Conservation (phyloP, 2,329 filamentous ascomycete species). For the Colletotrichum spinosum region DNA sequence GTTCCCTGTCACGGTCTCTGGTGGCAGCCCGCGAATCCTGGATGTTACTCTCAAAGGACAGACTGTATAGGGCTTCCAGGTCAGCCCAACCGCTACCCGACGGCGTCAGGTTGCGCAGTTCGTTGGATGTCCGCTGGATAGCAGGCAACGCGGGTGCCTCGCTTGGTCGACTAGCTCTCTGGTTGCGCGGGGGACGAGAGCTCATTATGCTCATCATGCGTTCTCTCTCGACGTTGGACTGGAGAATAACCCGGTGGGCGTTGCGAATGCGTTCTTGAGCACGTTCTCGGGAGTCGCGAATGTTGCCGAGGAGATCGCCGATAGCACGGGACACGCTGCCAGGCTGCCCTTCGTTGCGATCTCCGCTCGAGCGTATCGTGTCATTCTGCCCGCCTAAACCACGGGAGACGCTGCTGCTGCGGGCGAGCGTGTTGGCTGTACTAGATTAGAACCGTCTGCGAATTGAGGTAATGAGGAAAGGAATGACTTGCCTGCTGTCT, state of each 20-base stretch:
- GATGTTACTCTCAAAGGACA: constrained; percentile 45
- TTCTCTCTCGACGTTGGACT: constrained; percentile 30
- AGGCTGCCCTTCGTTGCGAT: constrained; percentile 39
- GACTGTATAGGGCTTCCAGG: constrained; percentile 56
- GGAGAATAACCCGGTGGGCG: constrained; percentile 45
- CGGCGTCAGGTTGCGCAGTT: constrained; percentile 16
- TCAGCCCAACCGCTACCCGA: constrained; percentile 51
- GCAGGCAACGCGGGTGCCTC: constrained; percentile 8
- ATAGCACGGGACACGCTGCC: constrained; percentile 51
- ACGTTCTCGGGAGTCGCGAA: constrained; percentile 51
- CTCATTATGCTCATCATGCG: constrained; percentile 22
- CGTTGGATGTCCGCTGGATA: constrained; percentile 16
- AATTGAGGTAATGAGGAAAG: constrained; percentile 2
- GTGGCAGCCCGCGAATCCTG: constrained; percentile 43
- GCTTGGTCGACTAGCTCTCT: constrained; percentile 19
- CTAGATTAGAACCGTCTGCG: constrained; percentile 39
- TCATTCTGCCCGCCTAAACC: constrained; percentile 36
- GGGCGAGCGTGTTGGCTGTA: constrained; percentile 47
- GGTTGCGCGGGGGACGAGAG: constrained; percentile 26
- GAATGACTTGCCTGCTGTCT: constrained; percentile 25
- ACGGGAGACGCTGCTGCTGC: constrained; percentile 45
- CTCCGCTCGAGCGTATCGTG: constrained; percentile 7
- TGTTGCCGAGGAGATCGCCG: constrained; percentile 52
- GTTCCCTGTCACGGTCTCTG: constrained; percentile 48
- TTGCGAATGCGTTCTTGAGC: constrained; percentile 48